phyloP scores from a whole-genome alignment of 2,329 filamentous ascomycete genomes.

The Dendrostoma leiphaemia region DNA sequence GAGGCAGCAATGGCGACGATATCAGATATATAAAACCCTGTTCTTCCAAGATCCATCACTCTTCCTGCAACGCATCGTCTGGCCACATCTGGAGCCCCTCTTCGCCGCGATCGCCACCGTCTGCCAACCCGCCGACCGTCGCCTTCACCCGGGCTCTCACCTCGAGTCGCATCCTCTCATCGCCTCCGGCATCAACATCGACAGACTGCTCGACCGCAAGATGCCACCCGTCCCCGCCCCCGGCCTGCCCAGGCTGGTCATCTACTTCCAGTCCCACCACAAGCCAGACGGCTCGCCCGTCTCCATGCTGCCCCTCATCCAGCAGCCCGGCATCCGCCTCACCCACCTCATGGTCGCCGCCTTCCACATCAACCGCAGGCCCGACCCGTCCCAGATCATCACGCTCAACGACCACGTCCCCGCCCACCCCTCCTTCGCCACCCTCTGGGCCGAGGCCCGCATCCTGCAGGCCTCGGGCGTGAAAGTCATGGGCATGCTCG shows the following conservation, averaged over 20 bases:
- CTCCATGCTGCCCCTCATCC: conserved; percentile 41
- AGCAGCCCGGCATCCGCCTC: conserved; percentile 33
- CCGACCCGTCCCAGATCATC: conserved; percentile 47
- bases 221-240: conserved; percentile 28
- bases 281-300: conserved; percentile 33
- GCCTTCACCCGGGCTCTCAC: not conserved
- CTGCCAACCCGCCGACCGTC: not conserved
- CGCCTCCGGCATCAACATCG: not conserved
- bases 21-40: conserved; percentile 16
- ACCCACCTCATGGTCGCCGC: conserved; percentile 79
- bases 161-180: not conserved
- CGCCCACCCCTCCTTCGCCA: conserved; percentile 57
- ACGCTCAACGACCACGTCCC: conserved; percentile 75
- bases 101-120: not conserved
- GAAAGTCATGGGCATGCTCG: conserved; percentile 77
- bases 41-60: conserved; percentile 12
- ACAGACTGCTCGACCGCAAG: not conserved
- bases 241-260: conserved; percentile 30
- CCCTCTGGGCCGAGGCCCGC: conserved; percentile 69
- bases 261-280: conserved; percentile 43
- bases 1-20: conserved; percentile 17
- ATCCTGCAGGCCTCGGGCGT: conserved; percentile 68
- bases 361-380: conserved; percentile 70
- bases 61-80: conserved; percentile 11
- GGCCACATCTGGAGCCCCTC: not conserved